These are phyloP conservation scores for Saxophila tyrrhenica DNA, from an alignment of 495 filamentous ascomycete genomes.

Conservation along the genomic window DNA sequence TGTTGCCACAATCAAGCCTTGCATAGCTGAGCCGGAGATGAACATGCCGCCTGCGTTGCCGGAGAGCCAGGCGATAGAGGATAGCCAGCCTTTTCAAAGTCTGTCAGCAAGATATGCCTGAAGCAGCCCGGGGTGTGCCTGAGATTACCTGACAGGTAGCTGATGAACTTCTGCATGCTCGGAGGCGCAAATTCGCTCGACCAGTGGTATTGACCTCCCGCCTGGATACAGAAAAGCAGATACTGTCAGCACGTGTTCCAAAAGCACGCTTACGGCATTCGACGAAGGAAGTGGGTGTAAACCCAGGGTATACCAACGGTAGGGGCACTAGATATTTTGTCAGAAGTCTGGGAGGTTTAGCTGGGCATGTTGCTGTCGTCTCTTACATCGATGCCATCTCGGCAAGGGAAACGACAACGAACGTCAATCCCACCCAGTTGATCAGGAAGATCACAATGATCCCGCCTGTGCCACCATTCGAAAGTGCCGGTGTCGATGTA, in stretches of 20 bases:
- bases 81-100: conserved; percentile 9
- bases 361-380: too few relatives aligned
- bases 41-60: conserved; percentile 26
- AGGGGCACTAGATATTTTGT: too few relatives aligned
- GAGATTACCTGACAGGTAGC: conserved; percentile 37
- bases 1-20: conserved; percentile 32
- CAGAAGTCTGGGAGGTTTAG: too few relatives aligned
- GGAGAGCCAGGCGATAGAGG: conserved; percentile 6
- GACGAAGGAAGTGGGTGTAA: too few relatives aligned
- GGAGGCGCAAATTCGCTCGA: conserved; percentile 38
- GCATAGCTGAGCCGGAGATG: conserved; percentile 26
- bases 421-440: conserved; percentile 26
- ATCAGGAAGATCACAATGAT: conserved; percentile 6
- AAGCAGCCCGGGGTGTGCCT: neutral
- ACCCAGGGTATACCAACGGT: too few relatives aligned
- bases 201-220: conserved; percentile 42
- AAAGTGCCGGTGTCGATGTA: too few relatives aligned
- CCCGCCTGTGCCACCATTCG: conserved; percentile 4
- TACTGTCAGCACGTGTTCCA: neutral
- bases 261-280: neutral
- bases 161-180: conserved; percentile 33
- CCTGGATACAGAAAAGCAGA: neutral
- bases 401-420: conserved; percentile 27
- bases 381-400: conserved; percentile 32
- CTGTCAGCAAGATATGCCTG: neutral